Conservation (phyloP, 192 early-diverging fungal genomes). For the Mortierella claussenii region DNA sequence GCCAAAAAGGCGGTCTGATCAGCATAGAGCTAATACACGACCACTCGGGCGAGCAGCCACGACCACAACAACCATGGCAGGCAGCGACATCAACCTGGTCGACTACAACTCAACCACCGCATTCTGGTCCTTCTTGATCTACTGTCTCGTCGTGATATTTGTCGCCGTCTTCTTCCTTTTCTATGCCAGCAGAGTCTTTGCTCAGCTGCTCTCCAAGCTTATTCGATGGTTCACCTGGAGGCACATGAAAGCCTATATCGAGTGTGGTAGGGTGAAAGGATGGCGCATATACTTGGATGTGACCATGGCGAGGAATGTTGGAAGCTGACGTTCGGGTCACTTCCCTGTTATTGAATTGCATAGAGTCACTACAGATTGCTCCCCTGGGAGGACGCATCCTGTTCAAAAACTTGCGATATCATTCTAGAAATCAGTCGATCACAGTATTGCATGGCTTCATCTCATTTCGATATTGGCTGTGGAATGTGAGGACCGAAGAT, state of each 20-base stretch:
- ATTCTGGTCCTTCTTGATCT: slow-evolving; percentile 69
- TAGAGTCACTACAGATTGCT: slow-evolving; percentile 77
- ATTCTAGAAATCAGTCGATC: slow-evolving; percentile 76
- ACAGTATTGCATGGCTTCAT: slow-evolving; percentile 77
- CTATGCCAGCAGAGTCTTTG: slow-evolving; percentile 74
- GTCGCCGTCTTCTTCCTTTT: slow-evolving; percentile 80
- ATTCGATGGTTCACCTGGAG: slow-evolving; percentile 76
- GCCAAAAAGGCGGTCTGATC: no score
- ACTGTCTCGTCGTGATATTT: slow-evolving; percentile 72
- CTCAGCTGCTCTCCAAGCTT: slow-evolving; percentile 67
- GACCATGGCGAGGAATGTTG: no score
- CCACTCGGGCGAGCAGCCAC: no score
- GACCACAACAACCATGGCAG: slow-evolving; percentile 35
- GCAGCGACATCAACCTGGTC: slow-evolving; percentile 36
- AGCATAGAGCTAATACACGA: no score
- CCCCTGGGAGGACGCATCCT: slow-evolving; percentile 78
- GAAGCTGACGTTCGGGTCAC: no score
- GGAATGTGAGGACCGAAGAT: slow-evolving; percentile 61
- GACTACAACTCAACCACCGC: slow-evolving; percentile 43
- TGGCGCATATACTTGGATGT: no score
- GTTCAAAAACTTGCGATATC: slow-evolving; percentile 80
- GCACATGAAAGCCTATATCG: slow-evolving; percentile 71
- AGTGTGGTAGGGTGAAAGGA: slow-evolving; percentile 81
- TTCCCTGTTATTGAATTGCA: no score
- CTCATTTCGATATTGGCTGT: slow-evolving; percentile 78